These are phyloP conservation scores for Erodium maritimum DNA, from an alignment of 345 rosid genomes.

Conservation along the genomic window DNA sequence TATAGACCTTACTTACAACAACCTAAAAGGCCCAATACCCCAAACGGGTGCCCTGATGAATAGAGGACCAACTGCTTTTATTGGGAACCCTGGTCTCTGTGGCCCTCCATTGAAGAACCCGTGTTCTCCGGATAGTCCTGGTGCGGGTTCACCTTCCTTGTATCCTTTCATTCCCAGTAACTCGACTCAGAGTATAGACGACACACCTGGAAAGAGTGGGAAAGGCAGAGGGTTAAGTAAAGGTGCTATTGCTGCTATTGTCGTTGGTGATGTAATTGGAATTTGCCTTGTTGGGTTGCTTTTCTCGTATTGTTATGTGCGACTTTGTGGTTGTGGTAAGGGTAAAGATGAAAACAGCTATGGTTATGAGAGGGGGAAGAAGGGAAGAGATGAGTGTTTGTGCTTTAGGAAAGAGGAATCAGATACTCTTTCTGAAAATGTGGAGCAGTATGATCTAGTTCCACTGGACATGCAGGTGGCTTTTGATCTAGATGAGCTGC, in stretches of 20 bases:
- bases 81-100: constrained; percentile 77
- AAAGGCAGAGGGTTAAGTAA: constrained; percentile 53
- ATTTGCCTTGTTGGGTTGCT: constrained; percentile 77
- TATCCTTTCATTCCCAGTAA: constrained; percentile 64
- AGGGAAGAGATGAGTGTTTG: constrained; percentile 37
- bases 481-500: constrained; percentile 82
- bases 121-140: constrained; percentile 40
- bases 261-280: constrained; percentile 73
- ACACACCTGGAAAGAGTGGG: constrained; percentile 19
- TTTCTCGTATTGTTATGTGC: constrained; percentile 71
- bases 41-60: constrained; percentile 88
- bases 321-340: constrained; percentile 31
- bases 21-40: constrained; percentile 92
- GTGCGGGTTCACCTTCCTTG: constrained; percentile 44
- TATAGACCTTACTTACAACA: constrained; percentile 74
- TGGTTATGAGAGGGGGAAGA: constrained; percentile 47
- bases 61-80: constrained; percentile 91
- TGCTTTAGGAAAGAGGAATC: no score
- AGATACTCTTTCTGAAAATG: constrained; percentile 58
- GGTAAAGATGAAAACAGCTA: constrained; percentile 28
- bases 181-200: constrained; percentile 27
- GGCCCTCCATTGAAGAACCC: constrained; percentile 86
- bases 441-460: constrained; percentile 71
- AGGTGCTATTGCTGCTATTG: constrained; percentile 48
- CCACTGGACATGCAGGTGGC: constrained; percentile 63